Conservation (phyloP, 345 rosid genomes). For the Theobroma cacao region DNA sequence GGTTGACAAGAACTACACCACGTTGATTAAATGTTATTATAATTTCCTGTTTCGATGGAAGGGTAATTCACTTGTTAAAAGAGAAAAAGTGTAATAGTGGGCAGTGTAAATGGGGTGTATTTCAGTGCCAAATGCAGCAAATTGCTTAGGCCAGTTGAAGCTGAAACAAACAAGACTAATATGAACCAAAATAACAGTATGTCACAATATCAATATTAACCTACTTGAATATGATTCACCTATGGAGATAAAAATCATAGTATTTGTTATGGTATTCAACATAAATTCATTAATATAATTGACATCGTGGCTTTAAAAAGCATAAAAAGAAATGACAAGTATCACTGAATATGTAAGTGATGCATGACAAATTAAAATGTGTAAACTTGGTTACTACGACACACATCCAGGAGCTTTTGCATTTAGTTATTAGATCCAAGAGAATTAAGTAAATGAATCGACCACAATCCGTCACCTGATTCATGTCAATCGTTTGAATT, state of each 20-base stretch:
- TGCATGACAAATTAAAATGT: not conserved
- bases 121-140: not conserved
- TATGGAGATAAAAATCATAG: not conserved
- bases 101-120: not conserved
- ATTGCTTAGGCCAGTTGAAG: not conserved
- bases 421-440: not conserved
- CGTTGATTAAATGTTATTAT: not conserved
- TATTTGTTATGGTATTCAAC: not conserved
- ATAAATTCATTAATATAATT: not conserved
- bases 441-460: not conserved
- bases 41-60: not conserved
- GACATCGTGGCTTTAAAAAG: not conserved
- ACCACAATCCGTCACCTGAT: constrained; percentile 53
- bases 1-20: not conserved
- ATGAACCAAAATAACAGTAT: not conserved
- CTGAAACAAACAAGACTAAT: not conserved
- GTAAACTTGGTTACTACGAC: not conserved
- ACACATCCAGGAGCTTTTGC: not conserved
- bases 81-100: not conserved
- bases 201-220: not conserved
- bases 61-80: not conserved
- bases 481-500: constrained; percentile 97
- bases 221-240: not conserved
- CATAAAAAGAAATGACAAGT: not conserved
- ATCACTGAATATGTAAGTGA: not conserved